phyloP scores from a whole-genome alignment of 2,329 filamentous ascomycete species.

The Beauveria sp. region DNA sequence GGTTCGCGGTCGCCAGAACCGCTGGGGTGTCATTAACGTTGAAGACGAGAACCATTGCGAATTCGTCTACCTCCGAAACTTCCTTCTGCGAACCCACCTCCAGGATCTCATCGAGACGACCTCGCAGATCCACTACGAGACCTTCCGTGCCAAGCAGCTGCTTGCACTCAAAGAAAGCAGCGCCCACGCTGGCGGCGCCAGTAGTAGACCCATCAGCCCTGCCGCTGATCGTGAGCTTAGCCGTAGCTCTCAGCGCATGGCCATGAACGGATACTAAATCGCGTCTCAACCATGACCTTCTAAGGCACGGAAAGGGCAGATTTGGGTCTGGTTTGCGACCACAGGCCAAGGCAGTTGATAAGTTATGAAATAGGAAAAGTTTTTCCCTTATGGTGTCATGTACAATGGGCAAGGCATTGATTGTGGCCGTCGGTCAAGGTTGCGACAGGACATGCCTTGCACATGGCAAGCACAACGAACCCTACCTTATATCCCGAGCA shows the following conservation, averaged over 20 bases:
- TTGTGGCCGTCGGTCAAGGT: neutral
- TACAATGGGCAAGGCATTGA: neutral
- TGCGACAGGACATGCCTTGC: slow-evolving; percentile 3
- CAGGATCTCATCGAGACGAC: slow-evolving; percentile 99
- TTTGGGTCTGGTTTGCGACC: neutral
- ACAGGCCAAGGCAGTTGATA: slow-evolving; percentile 2
- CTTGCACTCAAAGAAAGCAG: slow-evolving; percentile 97
- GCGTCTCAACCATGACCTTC: neutral
- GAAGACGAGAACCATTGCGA: slow-evolving; percentile 99
- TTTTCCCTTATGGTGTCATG: slow-evolving; percentile 8
- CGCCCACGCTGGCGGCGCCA: slow-evolving; percentile 64
- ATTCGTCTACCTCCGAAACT: slow-evolving; percentile 97
- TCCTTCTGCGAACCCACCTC: slow-evolving; percentile 94
- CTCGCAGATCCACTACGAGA: slow-evolving; percentile 99
- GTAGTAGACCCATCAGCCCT: slow-evolving; percentile 84
- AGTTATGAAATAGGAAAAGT: slow-evolving; percentile 10
- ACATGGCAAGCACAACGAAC: neutral
- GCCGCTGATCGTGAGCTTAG: slow-evolving; percentile 91
- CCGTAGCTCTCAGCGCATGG: slow-evolving; percentile 93
- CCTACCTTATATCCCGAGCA: slow-evolving; percentile 3
- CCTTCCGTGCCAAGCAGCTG: slow-evolving; percentile 98
- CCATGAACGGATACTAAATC: slow-evolving; percentile 93
- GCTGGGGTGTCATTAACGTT: slow-evolving; percentile 99
- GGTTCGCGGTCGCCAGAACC: slow-evolving; percentile 95
- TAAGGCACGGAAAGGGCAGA: neutral